Conservation (phyloP, 345 rosid species). For the Syzygium aromaticum region DNA sequence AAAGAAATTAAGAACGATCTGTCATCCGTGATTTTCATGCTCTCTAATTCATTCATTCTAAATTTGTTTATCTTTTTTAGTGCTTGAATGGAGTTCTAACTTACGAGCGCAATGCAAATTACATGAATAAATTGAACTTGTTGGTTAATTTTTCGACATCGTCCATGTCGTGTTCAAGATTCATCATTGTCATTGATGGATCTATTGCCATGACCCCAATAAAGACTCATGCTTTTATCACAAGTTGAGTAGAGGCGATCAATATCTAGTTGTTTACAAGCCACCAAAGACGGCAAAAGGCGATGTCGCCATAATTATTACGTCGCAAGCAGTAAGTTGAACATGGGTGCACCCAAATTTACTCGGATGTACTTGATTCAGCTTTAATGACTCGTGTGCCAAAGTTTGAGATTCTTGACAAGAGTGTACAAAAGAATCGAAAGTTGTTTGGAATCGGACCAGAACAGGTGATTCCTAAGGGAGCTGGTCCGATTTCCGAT, state of each 20-base stretch:
- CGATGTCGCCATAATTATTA: not conserved
- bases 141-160: not conserved
- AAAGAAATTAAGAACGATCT: not conserved
- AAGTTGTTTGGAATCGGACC: fast-evolving
- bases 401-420: not conserved
- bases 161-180: not conserved
- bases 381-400: not conserved
- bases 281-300: not conserved
- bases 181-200: not conserved
- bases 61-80: too few species aligned
- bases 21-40: not conserved
- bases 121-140: fast-evolving
- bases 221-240: not conserved
- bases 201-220: not conserved
- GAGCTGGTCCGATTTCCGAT: too few species aligned
- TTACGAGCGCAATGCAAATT: not conserved
- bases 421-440: too few species aligned
- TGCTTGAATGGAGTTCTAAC: not conserved
- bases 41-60: not conserved
- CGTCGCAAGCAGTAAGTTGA: not conserved
- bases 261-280: not conserved
- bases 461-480: too few species aligned
- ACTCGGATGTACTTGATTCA: not conserved
- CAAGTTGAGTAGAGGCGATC: not conserved
- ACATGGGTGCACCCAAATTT: not conserved